Evolutionary conservation across 2,329 filamentous ascomycete genomes (phyloP), one percentile per base, ranked within the genome.

Genomic region (Exserohilum rostratum): DNA sequence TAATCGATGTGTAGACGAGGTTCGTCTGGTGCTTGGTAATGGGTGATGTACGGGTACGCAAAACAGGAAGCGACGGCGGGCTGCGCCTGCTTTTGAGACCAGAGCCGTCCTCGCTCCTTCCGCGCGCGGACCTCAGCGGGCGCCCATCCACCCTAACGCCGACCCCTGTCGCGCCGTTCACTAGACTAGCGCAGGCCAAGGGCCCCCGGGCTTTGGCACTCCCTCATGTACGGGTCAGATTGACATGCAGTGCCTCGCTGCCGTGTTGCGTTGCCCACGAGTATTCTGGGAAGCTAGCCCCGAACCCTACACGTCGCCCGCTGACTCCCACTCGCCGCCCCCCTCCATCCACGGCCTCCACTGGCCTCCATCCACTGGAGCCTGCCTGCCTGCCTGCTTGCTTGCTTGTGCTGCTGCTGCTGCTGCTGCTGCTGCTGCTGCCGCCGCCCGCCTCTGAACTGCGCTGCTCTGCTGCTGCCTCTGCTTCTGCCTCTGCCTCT

Each of bases 1-100:
- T 50, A 53, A 42, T 53, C 38, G 39, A 56, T 37, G 25, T 46
- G 53, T 40, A 57, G 62, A 61, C 57, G 57, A 57, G 57, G 58
- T 61, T 25, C 60, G 68, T 67, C 64, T 61, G 31, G 27, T 61
- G 70, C 64, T 69, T 71, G 65, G 64, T 69, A 68, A 66, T 68
- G 58, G 50, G 58, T 49, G 56, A 27, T 42, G 25, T 49, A 60
- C 57, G 51, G 57, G 54, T 38, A 51, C 46, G 57, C 61, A 55
- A 47, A 60, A 51, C 48, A 58, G 61, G 53, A 47, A 58, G 60
- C 56, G 60, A 58, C 59, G 60, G 39, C 53, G 55, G 64, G 53
- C 57, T 58, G 51, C 53, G 58, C 54, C 57, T 57, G 59, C 57
- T 60, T 65, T 62, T 63, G 63, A 64, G 56, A 59, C 42, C 39